Evolutionary conservation across 1,284 basidiomycete species (phyloP), one percentile per base, ranked within the genome.

Genomic region (Grifola frondosa): DNA sequence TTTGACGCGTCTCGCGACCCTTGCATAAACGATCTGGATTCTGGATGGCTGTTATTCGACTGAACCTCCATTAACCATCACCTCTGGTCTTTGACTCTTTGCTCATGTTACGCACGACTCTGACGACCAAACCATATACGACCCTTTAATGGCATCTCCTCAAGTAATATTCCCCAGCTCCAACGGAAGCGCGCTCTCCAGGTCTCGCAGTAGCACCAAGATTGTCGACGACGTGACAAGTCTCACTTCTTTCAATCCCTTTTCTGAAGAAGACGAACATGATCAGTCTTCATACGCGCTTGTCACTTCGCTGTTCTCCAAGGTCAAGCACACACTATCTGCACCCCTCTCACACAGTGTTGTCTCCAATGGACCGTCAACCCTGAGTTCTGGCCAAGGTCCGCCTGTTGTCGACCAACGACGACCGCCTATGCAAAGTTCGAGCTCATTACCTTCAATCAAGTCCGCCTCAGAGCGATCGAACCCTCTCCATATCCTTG

Each of bases 251-350:
- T 88, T 84, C 71, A 91, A 91, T 60, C 88, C 88, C 11, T 91
- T 91, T 70, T 81, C 84, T 11, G 87, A 90, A 59, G 88, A 91
- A 62, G 88, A 91, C 60, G 88, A 90, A 63, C 78, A 86, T 59
- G 88, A 90, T 53, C 83, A 87, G 55, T 86, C 87, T 7, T 88
- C 86, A 11, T 89, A 88, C 60, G 81, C 85, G 2, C 71, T 90
- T 44, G 84, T 90, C 46, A 80, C 84, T 2, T 87, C 85, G 16
- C 67, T 91, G 15, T 75, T 91, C 42, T 87, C 83, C 26, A 79
- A 80, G 52, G 76, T 91, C 70, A 89, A 85, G 71, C 88, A 76
- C 57, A 84, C 84, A 10, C 71, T 90, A 17, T 71, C 83, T 26
- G 76, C 77, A 0, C 84, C 86, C 23, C 64, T 84, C 19, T 71